These are phyloP conservation scores for Circinella umbellata DNA, from an alignment of 371 early-diverging fungal genomes.

Conservation along the genomic window DNA sequence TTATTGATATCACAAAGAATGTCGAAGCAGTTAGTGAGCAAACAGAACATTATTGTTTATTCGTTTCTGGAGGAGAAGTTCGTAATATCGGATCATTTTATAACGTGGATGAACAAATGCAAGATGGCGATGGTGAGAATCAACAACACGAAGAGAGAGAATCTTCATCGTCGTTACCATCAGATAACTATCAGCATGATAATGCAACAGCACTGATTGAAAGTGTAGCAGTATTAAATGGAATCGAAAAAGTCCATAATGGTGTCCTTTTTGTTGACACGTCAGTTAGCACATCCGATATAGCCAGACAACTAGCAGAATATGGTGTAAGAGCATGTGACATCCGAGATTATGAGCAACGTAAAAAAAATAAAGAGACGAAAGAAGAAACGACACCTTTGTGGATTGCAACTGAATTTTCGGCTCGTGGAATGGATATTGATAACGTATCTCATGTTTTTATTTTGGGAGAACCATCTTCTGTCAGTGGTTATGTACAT, in stretches of 20 bases:
- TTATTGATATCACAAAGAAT: conserved; percentile 62
- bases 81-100: conserved; percentile 47
- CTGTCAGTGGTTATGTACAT: conserved; percentile 74
- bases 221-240: conserved; percentile 55
- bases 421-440: conserved; percentile 89
- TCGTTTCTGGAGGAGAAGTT: conserved; percentile 54
- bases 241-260: conserved; percentile 51
- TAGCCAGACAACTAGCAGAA: conserved; percentile 33
- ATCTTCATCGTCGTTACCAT: not conserved
- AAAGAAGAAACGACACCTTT: conserved; percentile 20
- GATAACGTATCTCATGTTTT: conserved; percentile 86
- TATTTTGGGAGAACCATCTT: conserved; percentile 72
- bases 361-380: not conserved
- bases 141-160: conserved; percentile 10
- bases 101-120: not conserved
- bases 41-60: conserved; percentile 58
- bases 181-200: conserved; percentile 59
- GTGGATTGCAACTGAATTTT: conserved; percentile 77
- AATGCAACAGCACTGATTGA: conserved; percentile 51
- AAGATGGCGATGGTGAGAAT: conserved; percentile 1
- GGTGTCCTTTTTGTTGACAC: conserved; percentile 67
- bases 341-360: conserved; percentile 28
- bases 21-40: not conserved
- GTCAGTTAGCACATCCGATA: conserved; percentile 26
- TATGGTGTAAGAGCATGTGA: conserved; percentile 31